Evolutionary conservation across 2,329 filamentous ascomycete species (phyloP).

Genomic region (Microcyclosporella mali): DNA sequence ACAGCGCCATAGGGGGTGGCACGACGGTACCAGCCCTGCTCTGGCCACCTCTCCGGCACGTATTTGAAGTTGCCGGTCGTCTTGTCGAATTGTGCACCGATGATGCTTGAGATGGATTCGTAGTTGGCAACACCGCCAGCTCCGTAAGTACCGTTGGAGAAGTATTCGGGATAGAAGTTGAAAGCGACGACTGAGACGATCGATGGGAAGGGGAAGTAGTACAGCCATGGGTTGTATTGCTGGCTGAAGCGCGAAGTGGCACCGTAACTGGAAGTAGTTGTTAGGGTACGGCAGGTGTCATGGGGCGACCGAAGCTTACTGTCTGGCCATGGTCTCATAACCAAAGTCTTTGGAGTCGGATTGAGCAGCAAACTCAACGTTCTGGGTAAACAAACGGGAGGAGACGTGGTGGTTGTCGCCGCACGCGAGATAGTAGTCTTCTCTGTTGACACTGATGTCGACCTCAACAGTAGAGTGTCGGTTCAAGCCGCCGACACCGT

Average conservation of each 20-base stretch:
- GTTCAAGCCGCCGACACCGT: slow-evolving; percentile 24
- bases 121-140: slow-evolving; percentile 33
- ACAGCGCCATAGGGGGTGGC: slow-evolving; percentile 25
- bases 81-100: slow-evolving; percentile 23
- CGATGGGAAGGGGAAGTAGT: slow-evolving; percentile 31
- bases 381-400: slow-evolving; percentile 28
- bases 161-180: slow-evolving; percentile 29
- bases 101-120: slow-evolving; percentile 26
- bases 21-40: slow-evolving; percentile 27
- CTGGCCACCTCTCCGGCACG: slow-evolving; percentile 26
- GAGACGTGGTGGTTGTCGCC: slow-evolving; percentile 31
- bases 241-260: slow-evolving; percentile 17
- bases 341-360: slow-evolving; percentile 22
- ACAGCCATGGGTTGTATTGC: slow-evolving; percentile 29
- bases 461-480: slow-evolving; percentile 28
- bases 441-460: slow-evolving; percentile 28
- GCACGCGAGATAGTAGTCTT: slow-evolving; percentile 33
- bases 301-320: slow-evolving; percentile 12
- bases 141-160: slow-evolving; percentile 35
- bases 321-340: slow-evolving; percentile 23
- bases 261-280: slow-evolving; percentile 4
- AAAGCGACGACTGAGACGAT: slow-evolving; percentile 27
- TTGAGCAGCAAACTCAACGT: slow-evolving; percentile 20
- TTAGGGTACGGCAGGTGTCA: not conserved
- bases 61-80: slow-evolving; percentile 26